Evolutionary conservation across 345 rosid genomes (phyloP).

Genomic region (Draba incana): DNA sequence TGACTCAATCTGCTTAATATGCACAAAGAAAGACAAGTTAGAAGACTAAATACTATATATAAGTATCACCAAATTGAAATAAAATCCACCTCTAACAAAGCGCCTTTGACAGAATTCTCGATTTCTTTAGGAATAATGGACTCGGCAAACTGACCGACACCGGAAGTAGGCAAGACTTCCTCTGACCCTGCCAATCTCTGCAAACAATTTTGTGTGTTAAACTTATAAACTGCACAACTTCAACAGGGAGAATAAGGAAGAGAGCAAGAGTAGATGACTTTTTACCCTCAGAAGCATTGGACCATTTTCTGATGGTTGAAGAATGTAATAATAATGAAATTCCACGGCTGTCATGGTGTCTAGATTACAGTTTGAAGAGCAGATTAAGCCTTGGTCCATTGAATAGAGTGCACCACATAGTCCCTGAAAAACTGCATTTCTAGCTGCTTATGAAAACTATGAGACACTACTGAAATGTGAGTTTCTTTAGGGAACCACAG

Average conservation of each 20-base stretch:
- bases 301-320: slow-evolving; percentile 85
- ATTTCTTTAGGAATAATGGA: slow-evolving; percentile 58
- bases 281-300: slow-evolving; percentile 92
- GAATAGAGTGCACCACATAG: slow-evolving; percentile 68
- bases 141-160: slow-evolving; percentile 48
- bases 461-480: neutral
- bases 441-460: slow-evolving; percentile 30
- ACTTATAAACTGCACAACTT: slow-evolving; percentile 31
- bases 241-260: slow-evolving; percentile 14
- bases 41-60: neutral
- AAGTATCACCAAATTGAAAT: neutral
- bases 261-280: slow-evolving; percentile 1
- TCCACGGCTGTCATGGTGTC: slow-evolving; percentile 60
- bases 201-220: slow-evolving; percentile 37
- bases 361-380: slow-evolving; percentile 66
- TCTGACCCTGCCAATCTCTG: slow-evolving; percentile 87
- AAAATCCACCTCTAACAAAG: slow-evolving; percentile 55
- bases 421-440: slow-evolving; percentile 73
- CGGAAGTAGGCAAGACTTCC: slow-evolving; percentile 66
- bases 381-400: slow-evolving; percentile 81
- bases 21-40: neutral
- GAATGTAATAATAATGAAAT: slow-evolving; percentile 75
- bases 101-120: slow-evolving; percentile 58
- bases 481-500: slow-evolving; percentile 10
- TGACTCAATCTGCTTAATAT: slow-evolving; percentile 58